These are phyloP conservation scores for Penicillium fimorum DNA, from an alignment of 495 filamentous ascomycete species.

Conservation along the genomic window DNA sequence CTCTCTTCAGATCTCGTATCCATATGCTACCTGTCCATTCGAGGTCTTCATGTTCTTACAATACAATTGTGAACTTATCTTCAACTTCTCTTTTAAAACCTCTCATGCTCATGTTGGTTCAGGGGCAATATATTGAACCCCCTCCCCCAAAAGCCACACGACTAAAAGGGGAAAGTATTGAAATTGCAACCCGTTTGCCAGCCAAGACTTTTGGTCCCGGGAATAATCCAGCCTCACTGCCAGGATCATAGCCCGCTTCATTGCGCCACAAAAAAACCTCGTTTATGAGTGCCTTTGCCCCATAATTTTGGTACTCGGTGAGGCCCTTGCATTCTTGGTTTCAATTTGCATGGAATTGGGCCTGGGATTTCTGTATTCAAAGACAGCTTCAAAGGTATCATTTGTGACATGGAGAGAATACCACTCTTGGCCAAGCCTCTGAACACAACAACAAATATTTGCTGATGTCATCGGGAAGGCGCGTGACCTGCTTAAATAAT, in stretches of 20 bases:
- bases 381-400: background rate
- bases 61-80: background rate
- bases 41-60: background rate
- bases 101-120: background rate
- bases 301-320: background rate
- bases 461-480: constrained; percentile 5
- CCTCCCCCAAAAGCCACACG: background rate
- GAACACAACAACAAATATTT: background rate
- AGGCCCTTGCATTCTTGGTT: background rate
- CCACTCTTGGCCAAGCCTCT: background rate
- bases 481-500: background rate
- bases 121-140: background rate
- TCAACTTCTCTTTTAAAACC: constrained; percentile 2
- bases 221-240: constrained; percentile 1
- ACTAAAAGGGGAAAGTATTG: background rate
- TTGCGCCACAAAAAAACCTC: background rate
- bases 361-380: too few relatives aligned
- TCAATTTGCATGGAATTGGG: too few relatives aligned
- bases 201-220: background rate
- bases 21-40: background rate
- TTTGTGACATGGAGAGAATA: background rate
- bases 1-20: background rate
- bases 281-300: background rate
- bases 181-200: background rate
- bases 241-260: background rate